Conservation (phyloP, 331 rosid genomes). For the Quercus lobata region DNA sequence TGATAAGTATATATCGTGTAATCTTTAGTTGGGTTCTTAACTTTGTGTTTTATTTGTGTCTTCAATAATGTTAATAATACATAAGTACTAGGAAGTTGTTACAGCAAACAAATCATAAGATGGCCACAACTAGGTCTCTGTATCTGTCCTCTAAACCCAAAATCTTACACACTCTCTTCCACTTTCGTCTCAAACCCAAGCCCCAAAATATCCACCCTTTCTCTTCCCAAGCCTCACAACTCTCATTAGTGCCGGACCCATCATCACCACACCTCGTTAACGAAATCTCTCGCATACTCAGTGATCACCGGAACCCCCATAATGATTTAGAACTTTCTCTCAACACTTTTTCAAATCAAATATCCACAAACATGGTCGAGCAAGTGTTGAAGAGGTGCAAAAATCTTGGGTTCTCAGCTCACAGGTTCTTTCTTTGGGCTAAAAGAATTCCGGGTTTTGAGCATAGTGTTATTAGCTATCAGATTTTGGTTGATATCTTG, state of each 20-base stretch:
- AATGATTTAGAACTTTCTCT: constrained; percentile 73
- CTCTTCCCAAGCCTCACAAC: constrained; percentile 19
- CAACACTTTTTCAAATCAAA: constrained; percentile 43
- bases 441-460: constrained; percentile 59
- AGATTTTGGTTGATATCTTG: constrained; percentile 65
- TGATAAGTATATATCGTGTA: too few relatives aligned
- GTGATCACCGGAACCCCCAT: constrained; percentile 75
- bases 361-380: constrained; percentile 64
- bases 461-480: constrained; percentile 60
- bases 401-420: constrained; percentile 75
- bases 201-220: constrained; percentile 16
- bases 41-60: too few relatives aligned
- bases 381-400: constrained; percentile 85
- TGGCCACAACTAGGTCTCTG: constrained; percentile 36
- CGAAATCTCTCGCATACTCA: constrained; percentile 74
- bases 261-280: constrained; percentile 52
- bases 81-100: too few relatives aligned
- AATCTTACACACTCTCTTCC: constrained; percentile 21
- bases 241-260: neutral
- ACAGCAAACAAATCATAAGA: neutral
- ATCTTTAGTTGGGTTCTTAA: too few relatives aligned
- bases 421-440: constrained; percentile 94
- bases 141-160: constrained; percentile 29
- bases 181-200: constrained; percentile 19
- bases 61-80: too few relatives aligned